A percentile compares a stretch with the other conserved stretches of the same genome.
Conservation (phyloP, 2,329 filamentous ascomycete genomes). For the Arthrobotrys iridis region DNA sequence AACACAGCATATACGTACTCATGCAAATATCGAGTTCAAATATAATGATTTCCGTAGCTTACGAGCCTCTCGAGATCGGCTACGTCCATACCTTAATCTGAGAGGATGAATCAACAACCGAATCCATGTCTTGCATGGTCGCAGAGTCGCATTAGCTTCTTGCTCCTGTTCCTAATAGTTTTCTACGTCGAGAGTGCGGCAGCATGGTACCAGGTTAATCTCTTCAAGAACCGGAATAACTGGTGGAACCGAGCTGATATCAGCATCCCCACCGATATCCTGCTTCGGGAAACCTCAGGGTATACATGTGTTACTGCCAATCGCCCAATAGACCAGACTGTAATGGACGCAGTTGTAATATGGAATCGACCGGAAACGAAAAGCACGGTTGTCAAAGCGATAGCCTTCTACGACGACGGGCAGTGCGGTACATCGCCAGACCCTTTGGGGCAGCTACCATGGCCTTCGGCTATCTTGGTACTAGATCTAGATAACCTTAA, state of each 20-base stretch:
- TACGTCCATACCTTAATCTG: neutral
- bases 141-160: neutral
- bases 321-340: neutral
- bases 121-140: neutral
- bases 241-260: constrained; percentile 16
- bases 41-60: too few species aligned
- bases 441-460: neutral
- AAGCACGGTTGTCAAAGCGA: neutral
- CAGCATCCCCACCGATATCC: neutral
- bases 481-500: neutral
- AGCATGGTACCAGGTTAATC: constrained; percentile 30
- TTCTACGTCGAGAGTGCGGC: neutral
- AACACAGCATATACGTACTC: too few species aligned
- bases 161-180: neutral
- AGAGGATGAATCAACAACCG: neutral
- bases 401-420: constrained; percentile 17
- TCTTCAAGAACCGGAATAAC: neutral
- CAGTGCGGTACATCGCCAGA: neutral
- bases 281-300: neutral
- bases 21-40: too few species aligned
- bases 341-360: constrained; percentile 4
- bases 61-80: too few species aligned
- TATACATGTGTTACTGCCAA: neutral
- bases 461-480: constrained; percentile 6
- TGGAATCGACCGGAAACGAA: constrained; percentile 27